A percentile compares a stretch with the other conserved stretches of the same genome.
phyloP scores from a whole-genome alignment of 108 stramenopile genomes.

The Nitzschia putrida region DNA sequence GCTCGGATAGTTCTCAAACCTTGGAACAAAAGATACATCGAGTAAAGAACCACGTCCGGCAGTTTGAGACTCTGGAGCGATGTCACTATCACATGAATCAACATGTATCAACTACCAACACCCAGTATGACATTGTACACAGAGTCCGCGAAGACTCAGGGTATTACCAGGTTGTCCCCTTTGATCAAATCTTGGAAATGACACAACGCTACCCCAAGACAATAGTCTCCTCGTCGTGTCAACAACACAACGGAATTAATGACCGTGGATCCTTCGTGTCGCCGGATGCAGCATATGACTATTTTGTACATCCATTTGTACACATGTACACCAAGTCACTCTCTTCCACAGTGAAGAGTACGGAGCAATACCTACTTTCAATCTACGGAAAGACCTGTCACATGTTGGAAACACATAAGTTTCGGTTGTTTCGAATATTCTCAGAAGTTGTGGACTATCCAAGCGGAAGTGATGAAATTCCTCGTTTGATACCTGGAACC shows the following conservation, averaged over 20 bases:
- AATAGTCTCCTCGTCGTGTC: conserved; percentile 12
- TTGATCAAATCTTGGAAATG: conserved; percentile 6
- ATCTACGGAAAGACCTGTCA: conserved; percentile 2
- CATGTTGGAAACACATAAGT: conserved; percentile 13
- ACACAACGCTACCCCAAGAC: not conserved
- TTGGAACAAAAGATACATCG: not conserved
- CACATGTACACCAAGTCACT: conserved; percentile 12
- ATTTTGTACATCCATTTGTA: conserved; percentile 15
- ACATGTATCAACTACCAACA: not conserved
- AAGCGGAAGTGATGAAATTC: not conserved
- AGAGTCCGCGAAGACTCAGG: conserved; percentile 18
- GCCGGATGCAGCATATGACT: conserved; percentile 14
- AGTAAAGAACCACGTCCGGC: conserved; percentile 16
- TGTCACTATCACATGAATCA: conserved; percentile 19
- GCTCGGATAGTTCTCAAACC: not conserved
- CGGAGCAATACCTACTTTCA: not conserved
- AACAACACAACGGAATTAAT: conserved; percentile 8
- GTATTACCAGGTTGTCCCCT: conserved; percentile 4
- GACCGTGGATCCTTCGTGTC: conserved; percentile 18
- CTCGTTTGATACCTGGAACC: conserved; percentile 3
- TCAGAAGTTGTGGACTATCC: not conserved
- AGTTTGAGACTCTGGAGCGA: conserved; percentile 3
- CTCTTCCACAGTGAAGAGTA: not conserved
- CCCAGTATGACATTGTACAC: conserved; percentile 11
- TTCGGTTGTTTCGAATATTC: conserved; percentile 10